phyloP scores from a whole-genome alignment of 2,329 filamentous ascomycete genomes.

The Aspergillus flavus region DNA sequence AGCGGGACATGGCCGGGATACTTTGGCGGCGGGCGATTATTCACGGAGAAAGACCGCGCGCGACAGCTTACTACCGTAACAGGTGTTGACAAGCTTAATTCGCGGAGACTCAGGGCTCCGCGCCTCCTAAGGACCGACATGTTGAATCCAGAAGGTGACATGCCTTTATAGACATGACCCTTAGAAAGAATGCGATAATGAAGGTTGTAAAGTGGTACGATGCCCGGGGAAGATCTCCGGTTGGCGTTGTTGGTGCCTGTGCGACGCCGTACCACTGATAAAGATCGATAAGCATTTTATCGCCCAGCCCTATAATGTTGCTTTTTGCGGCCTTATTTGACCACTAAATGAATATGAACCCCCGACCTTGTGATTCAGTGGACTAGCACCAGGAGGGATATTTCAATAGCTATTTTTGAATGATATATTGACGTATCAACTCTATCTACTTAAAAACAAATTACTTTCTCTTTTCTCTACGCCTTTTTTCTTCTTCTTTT shows the following conservation, averaged over 20 bases:
- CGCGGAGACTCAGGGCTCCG: slow-evolving; percentile 20
- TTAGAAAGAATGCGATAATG: slow-evolving; percentile 1
- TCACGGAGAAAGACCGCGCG: slow-evolving; percentile 69
- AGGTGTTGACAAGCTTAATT: slow-evolving; percentile 12
- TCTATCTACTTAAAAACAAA: neutral
- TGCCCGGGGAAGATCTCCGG: slow-evolving; percentile 17
- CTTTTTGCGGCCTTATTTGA: neutral
- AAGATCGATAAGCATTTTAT: slow-evolving; percentile 21
- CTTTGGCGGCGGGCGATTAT: slow-evolving; percentile 81
- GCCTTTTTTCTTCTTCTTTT: neutral
- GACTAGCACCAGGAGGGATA: neutral
- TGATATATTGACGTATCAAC: neutral
- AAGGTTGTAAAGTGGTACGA: slow-evolving; percentile 20
- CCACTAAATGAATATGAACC: neutral
- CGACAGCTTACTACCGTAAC: slow-evolving; percentile 10
- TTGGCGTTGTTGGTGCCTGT: slow-evolving; percentile 13
- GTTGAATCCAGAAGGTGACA: slow-evolving; percentile 13
- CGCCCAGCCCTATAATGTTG: neutral
- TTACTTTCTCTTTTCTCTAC: neutral
- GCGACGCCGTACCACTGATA: slow-evolving; percentile 23
- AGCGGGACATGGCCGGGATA: slow-evolving; percentile 93
- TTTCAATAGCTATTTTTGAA: neutral
- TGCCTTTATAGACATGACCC: slow-evolving; percentile 15
- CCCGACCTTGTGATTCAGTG: neutral
- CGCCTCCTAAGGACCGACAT: slow-evolving; percentile 33